These are phyloP conservation scores for Solanum infundibuliforme DNA, from an alignment of 257 asterid genomes.

Conservation along the genomic window DNA sequence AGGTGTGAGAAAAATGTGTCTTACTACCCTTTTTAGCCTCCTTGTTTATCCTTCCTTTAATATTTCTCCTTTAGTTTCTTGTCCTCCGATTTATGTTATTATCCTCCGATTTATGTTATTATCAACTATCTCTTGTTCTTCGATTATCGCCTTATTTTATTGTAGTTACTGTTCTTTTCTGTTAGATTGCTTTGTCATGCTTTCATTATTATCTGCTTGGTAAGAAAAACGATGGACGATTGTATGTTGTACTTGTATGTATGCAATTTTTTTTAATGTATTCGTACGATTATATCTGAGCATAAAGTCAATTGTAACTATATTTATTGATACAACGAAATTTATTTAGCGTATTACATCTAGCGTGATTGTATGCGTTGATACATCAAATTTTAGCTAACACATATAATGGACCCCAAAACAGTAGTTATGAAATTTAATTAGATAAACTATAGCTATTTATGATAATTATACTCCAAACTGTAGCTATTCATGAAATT, in stretches of 20 bases:
- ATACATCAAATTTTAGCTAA: too few species aligned
- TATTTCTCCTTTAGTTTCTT: not conserved
- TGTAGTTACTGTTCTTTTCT: not conserved
- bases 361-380: too few species aligned
- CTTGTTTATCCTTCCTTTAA: not conserved
- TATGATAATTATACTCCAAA: not conserved
- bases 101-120: not conserved
- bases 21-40: not conserved
- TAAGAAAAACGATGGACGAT: too few species aligned
- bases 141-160: not conserved
- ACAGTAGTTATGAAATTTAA: not conserved
- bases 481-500: not conserved
- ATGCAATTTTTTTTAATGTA: not conserved
- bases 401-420: not conserved
- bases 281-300: not conserved
- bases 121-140: not conserved
- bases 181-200: too few species aligned
- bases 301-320: not conserved
- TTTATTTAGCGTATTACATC: not conserved
- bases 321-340: too few species aligned
- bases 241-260: too few species aligned
- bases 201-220: too few species aligned
- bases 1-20: not conserved
- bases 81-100: not conserved
- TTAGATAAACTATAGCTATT: not conserved